phyloP scores from a whole-genome alignment of 306 rosid genomes.

The Urtica urens region DNA sequence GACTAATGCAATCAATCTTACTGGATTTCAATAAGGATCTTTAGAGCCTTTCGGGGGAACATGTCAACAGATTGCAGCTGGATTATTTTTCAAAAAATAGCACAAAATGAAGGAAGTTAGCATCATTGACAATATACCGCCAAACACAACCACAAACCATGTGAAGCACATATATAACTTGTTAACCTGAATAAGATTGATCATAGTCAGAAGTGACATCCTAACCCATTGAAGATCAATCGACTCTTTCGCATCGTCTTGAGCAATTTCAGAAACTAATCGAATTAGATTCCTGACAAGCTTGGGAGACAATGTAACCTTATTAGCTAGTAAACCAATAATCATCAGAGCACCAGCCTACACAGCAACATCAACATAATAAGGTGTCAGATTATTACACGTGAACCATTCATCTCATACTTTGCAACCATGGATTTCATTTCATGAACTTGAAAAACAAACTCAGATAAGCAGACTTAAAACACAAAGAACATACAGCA shows the following conservation, averaged over 20 bases:
- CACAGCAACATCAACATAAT: too few relatives aligned
- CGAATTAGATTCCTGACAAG: slow-evolving; percentile 64
- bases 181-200: slow-evolving; percentile 92
- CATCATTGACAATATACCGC: neutral
- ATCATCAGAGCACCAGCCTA: slow-evolving; percentile 94
- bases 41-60: slow-evolving; percentile 60
- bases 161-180: slow-evolving; percentile 22
- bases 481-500: too few relatives aligned
- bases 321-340: slow-evolving; percentile 64
- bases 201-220: slow-evolving; percentile 62
- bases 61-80: slow-evolving; percentile 61
- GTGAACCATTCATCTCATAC: too few relatives aligned
- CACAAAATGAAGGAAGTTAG: neutral
- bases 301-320: slow-evolving; percentile 58
- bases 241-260: slow-evolving; percentile 41
- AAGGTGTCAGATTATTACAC: too few relatives aligned
- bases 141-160: neutral
- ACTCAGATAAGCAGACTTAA: too few relatives aligned
- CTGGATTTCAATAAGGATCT: slow-evolving; percentile 61
- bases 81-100: slow-evolving; percentile 12
- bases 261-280: slow-evolving; percentile 59
- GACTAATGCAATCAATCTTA: slow-evolving; percentile 17
- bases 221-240: slow-evolving; percentile 63
- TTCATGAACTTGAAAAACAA: too few relatives aligned
- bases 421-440: too few relatives aligned